Conservation (phyloP, 2,329 filamentous ascomycete species). For the Thermomyces lanuginosus region DNA sequence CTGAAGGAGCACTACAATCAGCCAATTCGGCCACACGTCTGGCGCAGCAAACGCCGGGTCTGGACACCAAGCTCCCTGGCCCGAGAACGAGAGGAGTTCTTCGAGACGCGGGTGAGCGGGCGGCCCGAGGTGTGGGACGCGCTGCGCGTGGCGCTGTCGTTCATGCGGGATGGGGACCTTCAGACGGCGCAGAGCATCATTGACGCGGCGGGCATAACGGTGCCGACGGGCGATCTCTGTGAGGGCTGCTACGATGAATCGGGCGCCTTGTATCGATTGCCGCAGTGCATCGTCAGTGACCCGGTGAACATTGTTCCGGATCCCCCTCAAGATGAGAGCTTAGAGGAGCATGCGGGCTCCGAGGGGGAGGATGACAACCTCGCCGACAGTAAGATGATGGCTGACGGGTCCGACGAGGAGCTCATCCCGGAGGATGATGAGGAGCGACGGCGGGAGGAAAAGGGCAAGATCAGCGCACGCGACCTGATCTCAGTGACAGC, state of each 20-base stretch:
- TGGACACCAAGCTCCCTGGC: conserved; percentile 58
- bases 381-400: conserved; percentile 18
- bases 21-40: conserved; percentile 49
- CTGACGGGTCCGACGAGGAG: conserved; percentile 26
- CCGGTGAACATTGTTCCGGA: conserved; percentile 39
- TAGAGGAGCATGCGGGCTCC: conserved; percentile 9
- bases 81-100: conserved; percentile 65
- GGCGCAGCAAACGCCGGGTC: conserved; percentile 44
- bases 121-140: conserved; percentile 66
- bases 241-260: conserved; percentile 57
- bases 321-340: conserved; percentile 10
- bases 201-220: conserved; percentile 57
- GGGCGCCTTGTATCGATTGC: conserved; percentile 53
- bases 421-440: conserved; percentile 20
- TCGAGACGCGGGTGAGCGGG: conserved; percentile 74
- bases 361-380: conserved; percentile 13
- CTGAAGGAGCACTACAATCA: conserved; percentile 50
- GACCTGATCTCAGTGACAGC: conserved; percentile 44
- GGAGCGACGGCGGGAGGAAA: conserved; percentile 36
- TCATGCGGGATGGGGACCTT: conserved; percentile 47
- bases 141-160: conserved; percentile 48
- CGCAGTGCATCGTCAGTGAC: conserved; percentile 52
- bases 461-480: conserved; percentile 42
- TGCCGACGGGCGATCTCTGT: conserved; percentile 56
- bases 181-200: conserved; percentile 65